Evolutionary conservation across 2,329 filamentous ascomycete genomes (phyloP).

Genomic region (Didymella arachidicola): DNA sequence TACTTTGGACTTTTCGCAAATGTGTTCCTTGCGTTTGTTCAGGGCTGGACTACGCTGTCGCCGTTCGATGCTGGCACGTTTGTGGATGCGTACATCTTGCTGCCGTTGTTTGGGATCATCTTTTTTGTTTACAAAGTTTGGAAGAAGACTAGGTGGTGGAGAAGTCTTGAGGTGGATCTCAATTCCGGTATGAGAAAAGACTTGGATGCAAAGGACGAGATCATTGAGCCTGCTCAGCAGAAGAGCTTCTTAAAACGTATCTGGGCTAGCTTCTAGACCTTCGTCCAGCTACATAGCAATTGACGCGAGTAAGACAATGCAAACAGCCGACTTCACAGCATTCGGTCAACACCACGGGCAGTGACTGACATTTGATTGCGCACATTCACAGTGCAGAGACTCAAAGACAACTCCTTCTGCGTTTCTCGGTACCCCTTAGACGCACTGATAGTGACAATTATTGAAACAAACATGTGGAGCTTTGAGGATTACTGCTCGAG

Average conservation of each 20-base stretch:
- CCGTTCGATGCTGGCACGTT: conserved; percentile 61
- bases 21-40: conserved; percentile 61
- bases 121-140: conserved; percentile 58
- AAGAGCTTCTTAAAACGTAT: conserved; percentile 27
- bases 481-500: neutral
- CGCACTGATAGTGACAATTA: neutral
- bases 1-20: conserved; percentile 59
- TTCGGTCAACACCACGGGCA: neutral
- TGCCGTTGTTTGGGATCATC: conserved; percentile 60
- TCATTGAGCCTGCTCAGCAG: conserved; percentile 17
- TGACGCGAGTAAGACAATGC: neutral
- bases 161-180: conserved; percentile 50
- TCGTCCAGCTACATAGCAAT: neutral
- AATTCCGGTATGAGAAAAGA: conserved; percentile 49
- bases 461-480: neutral
- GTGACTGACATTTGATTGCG: neutral
- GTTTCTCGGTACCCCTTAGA: too few species aligned
- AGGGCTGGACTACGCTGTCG: conserved; percentile 62
- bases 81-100: conserved; percentile 62
- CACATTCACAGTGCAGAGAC: neutral
- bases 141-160: conserved; percentile 49
- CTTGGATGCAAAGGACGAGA: conserved; percentile 41
- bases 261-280: conserved; percentile 22
- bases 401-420: neutral
- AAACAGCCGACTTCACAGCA: neutral